Conservation (phyloP, 2,329 filamentous ascomycete species). For the Ustilaginoidea virens region DNA sequence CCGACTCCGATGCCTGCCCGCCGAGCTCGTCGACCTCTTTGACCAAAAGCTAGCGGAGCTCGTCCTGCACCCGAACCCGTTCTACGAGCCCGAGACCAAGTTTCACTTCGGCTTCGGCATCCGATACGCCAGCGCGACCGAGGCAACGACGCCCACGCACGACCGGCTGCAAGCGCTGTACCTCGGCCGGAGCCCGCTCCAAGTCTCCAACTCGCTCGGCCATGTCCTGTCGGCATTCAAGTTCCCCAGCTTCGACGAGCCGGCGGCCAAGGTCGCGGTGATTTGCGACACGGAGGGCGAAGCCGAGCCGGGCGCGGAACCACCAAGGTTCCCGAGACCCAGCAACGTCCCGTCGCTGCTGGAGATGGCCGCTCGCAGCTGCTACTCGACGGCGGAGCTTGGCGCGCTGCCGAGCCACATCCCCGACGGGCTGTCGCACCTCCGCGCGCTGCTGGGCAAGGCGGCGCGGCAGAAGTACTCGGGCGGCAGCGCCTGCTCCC, state of each 20-base stretch:
- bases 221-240: slow-evolving; percentile 14
- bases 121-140: slow-evolving; percentile 3
- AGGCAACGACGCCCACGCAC: not conserved
- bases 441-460: slow-evolving; percentile 24
- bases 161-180: slow-evolving; percentile 11
- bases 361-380: slow-evolving; percentile 32
- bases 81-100: slow-evolving; percentile 25
- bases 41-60: slow-evolving; percentile 32
- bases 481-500: slow-evolving; percentile 35
- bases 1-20: slow-evolving; percentile 41
- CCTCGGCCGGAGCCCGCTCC: slow-evolving; percentile 16
- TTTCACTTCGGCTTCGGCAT: too few species aligned
- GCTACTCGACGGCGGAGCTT: slow-evolving; percentile 26
- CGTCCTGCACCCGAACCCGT: slow-evolving; percentile 47
- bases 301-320: too few species aligned
- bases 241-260: slow-evolving; percentile 10
- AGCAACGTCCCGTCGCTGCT: slow-evolving; percentile 32
- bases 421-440: slow-evolving; percentile 23
- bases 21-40: slow-evolving; percentile 44
- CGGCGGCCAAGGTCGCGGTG: slow-evolving; percentile 11
- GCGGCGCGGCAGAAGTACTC: slow-evolving; percentile 25
- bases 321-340: too few species aligned
- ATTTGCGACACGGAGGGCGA: not conserved
- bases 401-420: slow-evolving; percentile 27
- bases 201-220: slow-evolving; percentile 16